Evolutionary conservation across 306 rosid genomes (phyloP), one percentile per base, ranked within the genome.

Genomic region (Cicer pinnatifidum): DNA sequence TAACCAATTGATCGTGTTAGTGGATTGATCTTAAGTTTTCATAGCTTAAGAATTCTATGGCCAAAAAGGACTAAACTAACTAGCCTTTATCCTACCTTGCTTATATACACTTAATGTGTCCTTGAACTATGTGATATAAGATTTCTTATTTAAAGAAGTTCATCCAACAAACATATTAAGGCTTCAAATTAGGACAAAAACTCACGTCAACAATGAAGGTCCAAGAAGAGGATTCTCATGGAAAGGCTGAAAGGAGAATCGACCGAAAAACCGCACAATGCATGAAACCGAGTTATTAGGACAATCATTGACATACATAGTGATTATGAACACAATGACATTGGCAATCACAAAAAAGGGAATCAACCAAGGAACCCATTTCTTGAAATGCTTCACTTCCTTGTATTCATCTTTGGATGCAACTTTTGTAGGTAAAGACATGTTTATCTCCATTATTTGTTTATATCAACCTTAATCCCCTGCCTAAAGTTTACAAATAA

Each of bases 211-310:
- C 1, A 96, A 87, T 3, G 98, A 91, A 47, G 98, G 98, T 0
- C 97, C 98, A 6, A 94, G 85, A 75, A 94, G 98, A 56, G 95
- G 97, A 48, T 94, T 94, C 80, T 94, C 96, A 35, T 89, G 87
- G 54, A 89, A 81, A 41, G 97, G 95, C 81, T 94, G 98, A 57
- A 94, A 91, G 41, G 98, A 91, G 90, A 94, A 86, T 15, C 98
- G 85, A 58, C 92, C 90, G 17, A 94, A 51, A 73, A 91, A 89
- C 28, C 79, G 44, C 2, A 90, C 98, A 78, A 94, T 77, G 75
- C 97, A 94, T 2, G 86, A 83, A 48, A 84, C 48, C 0, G 96
- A 91, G 58, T 89, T 94, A 17, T 88, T 71, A 65, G 98, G 98
- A 83, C 98, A 94, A 67, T 91, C 78, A 68, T 94, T 94, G 79